Percentiles rank a stretch among this genome's conserved stretches.
These are phyloP conservation scores for Lunasporangiospora selenospora DNA, from an alignment of 192 early-diverging fungal species.

Conservation along the genomic window DNA sequence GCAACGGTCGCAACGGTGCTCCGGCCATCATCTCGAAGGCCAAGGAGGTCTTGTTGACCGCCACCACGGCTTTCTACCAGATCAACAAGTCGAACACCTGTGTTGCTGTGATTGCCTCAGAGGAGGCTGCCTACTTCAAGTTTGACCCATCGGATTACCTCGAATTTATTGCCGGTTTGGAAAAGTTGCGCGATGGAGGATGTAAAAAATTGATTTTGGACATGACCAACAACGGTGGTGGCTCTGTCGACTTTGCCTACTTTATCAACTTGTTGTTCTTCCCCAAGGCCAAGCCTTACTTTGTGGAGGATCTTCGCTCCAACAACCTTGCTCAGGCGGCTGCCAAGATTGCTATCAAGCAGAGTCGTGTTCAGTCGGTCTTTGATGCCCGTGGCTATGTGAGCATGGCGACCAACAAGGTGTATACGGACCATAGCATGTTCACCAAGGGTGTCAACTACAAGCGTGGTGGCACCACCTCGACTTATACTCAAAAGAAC, in stretches of 20 bases:
- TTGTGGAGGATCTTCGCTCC: conserved; percentile 14
- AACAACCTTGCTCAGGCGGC: conserved; percentile 17
- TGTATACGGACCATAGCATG: conserved; percentile 28
- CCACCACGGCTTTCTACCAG: conserved; percentile 16
- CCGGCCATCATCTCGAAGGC: conserved; percentile 11
- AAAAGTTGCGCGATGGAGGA: conserved; percentile 13
- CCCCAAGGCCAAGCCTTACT: conserved; percentile 27
- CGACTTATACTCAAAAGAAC: conserved; percentile 11
- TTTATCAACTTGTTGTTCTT: conserved; percentile 45
- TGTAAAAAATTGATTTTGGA: conserved; percentile 44
- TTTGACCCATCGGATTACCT: conserved; percentile 1
- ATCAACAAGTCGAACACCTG: conserved; percentile 11
- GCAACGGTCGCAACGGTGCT: background rate
- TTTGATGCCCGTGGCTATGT: conserved; percentile 19
- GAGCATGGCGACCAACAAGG: conserved; percentile 2
- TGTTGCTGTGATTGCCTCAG: conserved; percentile 19
- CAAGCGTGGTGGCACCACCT: conserved; percentile 11
- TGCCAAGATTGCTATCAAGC: conserved; percentile 5
- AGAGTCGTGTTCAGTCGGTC: background rate
- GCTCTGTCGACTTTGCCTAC: conserved; percentile 28
- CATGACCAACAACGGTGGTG: conserved; percentile 49
- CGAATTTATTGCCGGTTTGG: conserved; percentile 18
- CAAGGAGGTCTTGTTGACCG: conserved; percentile 1
- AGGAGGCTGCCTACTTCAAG: background rate
- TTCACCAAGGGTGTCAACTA: conserved; percentile 25